Percentiles rank a stretch among this genome's conserved stretches.
These are phyloP conservation scores for Leucaena leucocephala DNA, from an alignment of 306 rosid genomes.

Conservation along the genomic window DNA sequence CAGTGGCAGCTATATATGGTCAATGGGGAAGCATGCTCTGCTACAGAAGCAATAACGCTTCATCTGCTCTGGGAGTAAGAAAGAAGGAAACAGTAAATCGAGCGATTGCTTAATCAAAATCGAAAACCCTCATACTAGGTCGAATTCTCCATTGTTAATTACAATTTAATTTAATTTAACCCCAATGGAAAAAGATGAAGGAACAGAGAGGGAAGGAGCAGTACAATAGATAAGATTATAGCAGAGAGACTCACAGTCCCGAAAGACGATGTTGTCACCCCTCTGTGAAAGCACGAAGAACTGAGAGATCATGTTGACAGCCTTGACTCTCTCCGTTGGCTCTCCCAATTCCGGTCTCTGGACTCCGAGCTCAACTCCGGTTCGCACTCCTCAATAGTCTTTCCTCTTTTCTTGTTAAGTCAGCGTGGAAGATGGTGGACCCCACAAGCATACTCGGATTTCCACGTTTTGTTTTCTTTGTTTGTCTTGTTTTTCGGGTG, in stretches of 20 bases:
- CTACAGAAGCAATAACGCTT: neutral
- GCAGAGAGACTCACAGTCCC: slow-evolving; percentile 61
- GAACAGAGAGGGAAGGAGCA: neutral
- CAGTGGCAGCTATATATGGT: neutral
- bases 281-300: slow-evolving; percentile 92
- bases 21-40: neutral
- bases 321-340: neutral
- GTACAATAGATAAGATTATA: neutral
- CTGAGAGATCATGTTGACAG: slow-evolving; percentile 72
- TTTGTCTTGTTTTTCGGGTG: no score
- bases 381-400: neutral
- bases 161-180: neutral
- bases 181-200: neutral
- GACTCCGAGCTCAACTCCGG: neutral
- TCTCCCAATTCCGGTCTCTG: neutral
- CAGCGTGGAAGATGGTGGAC: neutral
- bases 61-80: neutral
- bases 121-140: neutral
- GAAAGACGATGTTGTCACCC: slow-evolving; percentile 93
- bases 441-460: slow-evolving; percentile 33
- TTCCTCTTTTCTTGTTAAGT: neutral
- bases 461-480: slow-evolving; percentile 14
- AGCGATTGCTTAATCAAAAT: slow-evolving; percentile 17
- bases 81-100: neutral
- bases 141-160: neutral